Percentiles rank a stretch among this genome's conserved stretches.
These are phyloP conservation scores for Podosphaera xanthii DNA, from an alignment of 2,329 filamentous ascomycete genomes.

Conservation along the genomic window DNA sequence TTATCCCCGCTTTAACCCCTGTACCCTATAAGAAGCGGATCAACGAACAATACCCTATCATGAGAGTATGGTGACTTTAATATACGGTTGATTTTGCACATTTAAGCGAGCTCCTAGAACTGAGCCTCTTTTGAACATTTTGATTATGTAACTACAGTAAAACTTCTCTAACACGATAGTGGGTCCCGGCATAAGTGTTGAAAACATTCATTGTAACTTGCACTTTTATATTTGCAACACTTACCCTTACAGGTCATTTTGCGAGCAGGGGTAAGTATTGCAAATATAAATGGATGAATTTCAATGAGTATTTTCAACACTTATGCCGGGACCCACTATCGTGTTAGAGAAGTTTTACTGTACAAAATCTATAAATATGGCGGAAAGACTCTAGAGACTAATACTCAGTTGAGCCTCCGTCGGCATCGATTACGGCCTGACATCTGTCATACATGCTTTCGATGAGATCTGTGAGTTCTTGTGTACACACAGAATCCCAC, in stretches of 20 bases:
- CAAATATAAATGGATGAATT: no score
- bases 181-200: no score
- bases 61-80: neutral
- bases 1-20: no score
- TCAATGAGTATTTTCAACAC: no score
- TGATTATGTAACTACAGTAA: neutral
- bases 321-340: no score
- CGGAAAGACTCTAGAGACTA: neutral
- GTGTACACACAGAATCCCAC: constrained; percentile 6
- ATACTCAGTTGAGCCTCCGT: neutral
- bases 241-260: no score
- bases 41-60: neutral
- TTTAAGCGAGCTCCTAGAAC: neutral
- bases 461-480: constrained; percentile 2
- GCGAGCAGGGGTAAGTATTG: no score
- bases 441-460: constrained; percentile 1
- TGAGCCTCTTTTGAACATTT: neutral
- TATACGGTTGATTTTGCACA: neutral
- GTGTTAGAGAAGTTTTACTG: no score
- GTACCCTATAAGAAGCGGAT: no score
- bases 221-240: no score
- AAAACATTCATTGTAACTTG: no score
- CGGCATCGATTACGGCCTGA: constrained; percentile 3
- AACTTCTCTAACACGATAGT: no score
- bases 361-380: neutral